A percentile compares a stretch with the other conserved stretches of the same genome.
Conservation (phyloP, 2,329 filamentous ascomycete genomes). For the Aspergillus novofumigatus region DNA sequence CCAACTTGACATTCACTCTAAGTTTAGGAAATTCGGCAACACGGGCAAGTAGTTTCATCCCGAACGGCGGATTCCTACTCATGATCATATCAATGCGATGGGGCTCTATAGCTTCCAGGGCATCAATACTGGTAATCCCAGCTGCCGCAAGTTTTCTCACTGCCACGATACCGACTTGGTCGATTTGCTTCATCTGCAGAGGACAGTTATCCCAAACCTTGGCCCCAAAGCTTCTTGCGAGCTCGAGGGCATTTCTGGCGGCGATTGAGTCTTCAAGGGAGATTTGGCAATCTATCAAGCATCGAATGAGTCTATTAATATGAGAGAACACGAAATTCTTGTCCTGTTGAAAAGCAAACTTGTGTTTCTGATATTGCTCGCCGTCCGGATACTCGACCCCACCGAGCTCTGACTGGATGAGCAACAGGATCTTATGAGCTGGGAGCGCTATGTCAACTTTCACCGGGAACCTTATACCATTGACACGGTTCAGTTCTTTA, state of each 20-base stretch:
- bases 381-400: constrained; percentile 59
- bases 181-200: constrained; percentile 77
- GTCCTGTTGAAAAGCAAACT: constrained; percentile 56
- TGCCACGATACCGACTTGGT: constrained; percentile 70
- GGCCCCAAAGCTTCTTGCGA: constrained; percentile 72
- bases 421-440: constrained; percentile 70
- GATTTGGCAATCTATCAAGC: constrained; percentile 70
- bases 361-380: constrained; percentile 54
- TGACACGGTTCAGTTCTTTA: constrained; percentile 66
- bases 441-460: constrained; percentile 62
- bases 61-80: constrained; percentile 78
- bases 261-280: constrained; percentile 61
- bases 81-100: constrained; percentile 72
- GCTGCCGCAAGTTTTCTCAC: constrained; percentile 68
- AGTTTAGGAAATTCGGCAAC: constrained; percentile 69
- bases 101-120: constrained; percentile 63
- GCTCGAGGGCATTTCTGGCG: constrained; percentile 66
- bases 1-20: constrained; percentile 50
- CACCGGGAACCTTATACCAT: constrained; percentile 66
- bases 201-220: constrained; percentile 77
- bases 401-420: constrained; percentile 73
- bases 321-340: constrained; percentile 63
- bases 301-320: constrained; percentile 66
- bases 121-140: constrained; percentile 67
- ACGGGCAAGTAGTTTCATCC: constrained; percentile 61